Base-by-base conservation (phyloP, 768 basidiomycete species). In the Amanita exitialis region DNA sequence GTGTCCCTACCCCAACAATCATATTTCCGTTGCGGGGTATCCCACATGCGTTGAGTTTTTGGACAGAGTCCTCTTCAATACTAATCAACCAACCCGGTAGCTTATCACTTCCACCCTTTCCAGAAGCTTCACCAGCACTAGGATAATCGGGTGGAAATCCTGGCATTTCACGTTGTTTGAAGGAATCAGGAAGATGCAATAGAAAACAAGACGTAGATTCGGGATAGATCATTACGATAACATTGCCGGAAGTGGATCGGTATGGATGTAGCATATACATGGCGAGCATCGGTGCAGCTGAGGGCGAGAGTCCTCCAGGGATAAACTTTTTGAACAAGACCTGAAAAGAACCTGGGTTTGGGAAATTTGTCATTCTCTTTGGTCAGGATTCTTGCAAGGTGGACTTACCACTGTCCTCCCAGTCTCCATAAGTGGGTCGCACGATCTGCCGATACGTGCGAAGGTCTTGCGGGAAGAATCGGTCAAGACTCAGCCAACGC, bases 321-420 rank as follows among this genome's bases (percentile, higher is more conserved):
- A 53, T 37, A 12, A 18, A 27, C 23, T 69, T 68, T 4, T 69
- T 69, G 0, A 83, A 74, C 15, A 85, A 62, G 15, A 84, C 56
- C 52, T 79, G 83, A 67, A 84, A 86, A 0, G 84, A 86, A 42
- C 77, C 85, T 87, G 35, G 10, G 37, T n/a, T 18, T 36, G 20
- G 4, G 12, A 28, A 45, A 25, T 34, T 49, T 13, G 23, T 2
- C 30, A 28, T 21, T 10, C 18, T 9, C 9, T 34, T 1, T 15
- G 4, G 21, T 49, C 16, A 15, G 39, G 8, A 27, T 27, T 6
- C 6, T 32, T 7, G 4, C 21, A 21, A 36, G 25, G 39, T 28
- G 4, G 10, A 59, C 82, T 60, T 60, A 87, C 87, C 73, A 62
- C 84, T 87, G 58, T 88, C 82, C 57, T 80, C 81, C 59, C 80